Conservation (phyloP, 306 rosid genomes). For the Astragalus glycyphyllos region DNA sequence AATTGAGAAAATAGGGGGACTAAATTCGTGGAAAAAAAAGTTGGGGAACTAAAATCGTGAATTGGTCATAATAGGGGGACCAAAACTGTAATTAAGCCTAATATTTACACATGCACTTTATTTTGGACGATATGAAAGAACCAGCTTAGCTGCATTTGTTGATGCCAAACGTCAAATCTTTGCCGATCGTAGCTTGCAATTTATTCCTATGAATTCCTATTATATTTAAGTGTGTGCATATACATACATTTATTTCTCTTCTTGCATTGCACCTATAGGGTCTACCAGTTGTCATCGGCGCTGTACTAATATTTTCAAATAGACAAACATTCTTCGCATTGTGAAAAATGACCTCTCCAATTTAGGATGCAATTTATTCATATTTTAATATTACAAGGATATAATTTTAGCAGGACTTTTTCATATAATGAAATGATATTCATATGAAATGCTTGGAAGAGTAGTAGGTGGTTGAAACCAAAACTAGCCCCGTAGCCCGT, state of each 20-base stretch:
- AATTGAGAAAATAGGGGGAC: no score
- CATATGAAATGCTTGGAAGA: conserved; percentile 10
- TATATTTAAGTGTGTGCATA: conserved; percentile 18
- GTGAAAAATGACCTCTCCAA: not conserved
- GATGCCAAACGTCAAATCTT: conserved; percentile 53
- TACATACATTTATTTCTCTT: not conserved
- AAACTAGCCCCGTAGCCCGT: no score
- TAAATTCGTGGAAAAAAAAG: no score
- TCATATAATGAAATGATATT: not conserved
- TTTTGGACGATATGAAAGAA: conserved; percentile 46
- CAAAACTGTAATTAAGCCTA: no score
- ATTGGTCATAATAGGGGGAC: no score
- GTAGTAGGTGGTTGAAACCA: no score
- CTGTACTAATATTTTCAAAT: conserved; percentile 10
- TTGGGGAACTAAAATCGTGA: no score
- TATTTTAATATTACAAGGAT: conserved; percentile 14
- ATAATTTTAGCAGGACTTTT: not conserved
- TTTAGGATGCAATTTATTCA: not conserved
- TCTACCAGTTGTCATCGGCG: conserved; percentile 41
- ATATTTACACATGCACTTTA: conserved; percentile 25
- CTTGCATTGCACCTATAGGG: conserved; percentile 5
- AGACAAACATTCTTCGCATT: conserved; percentile 16
- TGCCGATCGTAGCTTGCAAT: conserved; percentile 48
- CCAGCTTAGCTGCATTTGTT: conserved; percentile 43
- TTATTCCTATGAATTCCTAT: conserved; percentile 50